Evolutionary conservation across 192 early-diverging fungal species (phyloP), one percentile per base, ranked within the genome.

Genomic region (Coemansia sp.): DNA sequence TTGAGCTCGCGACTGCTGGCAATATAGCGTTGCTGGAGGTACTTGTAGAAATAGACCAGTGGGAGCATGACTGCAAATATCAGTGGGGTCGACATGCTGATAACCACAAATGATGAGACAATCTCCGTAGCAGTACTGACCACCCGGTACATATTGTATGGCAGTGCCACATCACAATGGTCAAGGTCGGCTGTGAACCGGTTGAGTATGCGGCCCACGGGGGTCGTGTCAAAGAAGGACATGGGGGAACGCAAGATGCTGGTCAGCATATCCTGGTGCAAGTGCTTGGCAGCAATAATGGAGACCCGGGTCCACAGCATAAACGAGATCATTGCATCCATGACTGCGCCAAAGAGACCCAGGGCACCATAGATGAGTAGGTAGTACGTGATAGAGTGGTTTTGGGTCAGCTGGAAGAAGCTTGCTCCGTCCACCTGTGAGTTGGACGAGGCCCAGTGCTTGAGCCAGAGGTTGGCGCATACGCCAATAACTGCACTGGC

Each of bases 391-490:
- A 37, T 4, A 6, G 32, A 25, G 11, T 48, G 32, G 0, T 19
- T 1, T 7, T 30, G 3, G 4, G 7, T 3, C 11, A 20, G 3
- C 9, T 39, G 14, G 19, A 21, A 17, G 9, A 8, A 6, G 21
- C 13, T 13, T 43, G 4, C 33, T 14, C 17, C 10, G 6, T 16
- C 16, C 1, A 25, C n/a, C 3, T 3, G 4, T 4, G 13, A 8
- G 12, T 37, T 48, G 9, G 46, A 23, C 30, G 46, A 37, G n/a
- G 46, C 35, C 46, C 46, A 48, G 20, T 37, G 46, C 35, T 37
- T 48, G 5, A 48, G 46, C 46, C 46, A 48, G 12, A 35, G 23
- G 11, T 14, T 48, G 9, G 46, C 35, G 3, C 20, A 2, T 8
- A 48, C n/a, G 2, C 18, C 27, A 16, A 18, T 37, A 25, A 26